phyloP scores from a whole-genome alignment of 305 asterid species.

The Lippia alba region DNA sequence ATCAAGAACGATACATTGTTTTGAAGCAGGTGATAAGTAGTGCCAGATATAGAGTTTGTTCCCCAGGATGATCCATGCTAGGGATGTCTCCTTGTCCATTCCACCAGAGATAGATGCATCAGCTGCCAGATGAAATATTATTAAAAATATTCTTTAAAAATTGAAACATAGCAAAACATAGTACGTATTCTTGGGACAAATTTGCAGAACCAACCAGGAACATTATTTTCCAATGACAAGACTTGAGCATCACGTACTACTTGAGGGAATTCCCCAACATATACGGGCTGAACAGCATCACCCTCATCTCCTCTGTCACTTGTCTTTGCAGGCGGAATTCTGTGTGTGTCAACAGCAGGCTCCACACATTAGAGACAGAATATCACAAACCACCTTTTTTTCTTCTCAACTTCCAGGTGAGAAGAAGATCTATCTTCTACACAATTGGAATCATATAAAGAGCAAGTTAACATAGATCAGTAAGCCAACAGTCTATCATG shows the following conservation, averaged over 20 bases:
- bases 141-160: constrained; percentile 26
- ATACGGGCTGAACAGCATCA: constrained; percentile 69
- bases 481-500: constrained; percentile 1
- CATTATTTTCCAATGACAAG: constrained; percentile 51
- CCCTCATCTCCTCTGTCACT: constrained; percentile 61
- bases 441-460: constrained; percentile 15
- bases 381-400: constrained; percentile 3
- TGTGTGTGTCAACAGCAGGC: constrained; percentile 45
- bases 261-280: constrained; percentile 89
- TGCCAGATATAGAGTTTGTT: constrained; percentile 80
- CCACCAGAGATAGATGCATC: constrained; percentile 75
- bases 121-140: constrained; percentile 50
- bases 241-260: constrained; percentile 80
- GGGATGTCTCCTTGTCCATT: constrained; percentile 78
- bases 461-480: neutral
- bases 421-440: neutral
- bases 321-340: constrained; percentile 65
- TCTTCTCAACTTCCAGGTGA: constrained; percentile 22
- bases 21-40: constrained; percentile 64
- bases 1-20: constrained; percentile 68
- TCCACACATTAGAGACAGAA: constrained; percentile 23
- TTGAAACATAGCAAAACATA: constrained; percentile 26
- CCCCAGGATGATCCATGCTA: constrained; percentile 82
- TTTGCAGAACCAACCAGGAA: constrained; percentile 63
- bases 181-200: constrained; percentile 1